Evolutionary conservation across 441 rosid genomes (phyloP).

Genomic region (Eutrema salsugineum): DNA sequence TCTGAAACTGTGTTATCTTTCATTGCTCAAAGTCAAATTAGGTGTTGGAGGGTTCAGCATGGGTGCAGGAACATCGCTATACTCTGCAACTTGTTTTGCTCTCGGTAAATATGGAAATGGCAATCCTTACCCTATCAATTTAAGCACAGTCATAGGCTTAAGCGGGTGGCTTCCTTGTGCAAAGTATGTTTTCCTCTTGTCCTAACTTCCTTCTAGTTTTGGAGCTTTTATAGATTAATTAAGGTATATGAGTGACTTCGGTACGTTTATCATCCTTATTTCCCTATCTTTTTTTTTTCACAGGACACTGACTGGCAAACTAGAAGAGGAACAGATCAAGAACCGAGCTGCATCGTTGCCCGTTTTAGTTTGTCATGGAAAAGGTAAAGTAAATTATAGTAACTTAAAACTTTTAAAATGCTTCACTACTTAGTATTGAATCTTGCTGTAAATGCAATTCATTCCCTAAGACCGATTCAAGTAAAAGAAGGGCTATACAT

Average conservation of each 20-base stretch:
- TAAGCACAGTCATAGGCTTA: slow-evolving; percentile 78
- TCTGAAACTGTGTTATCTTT: slow-evolving; percentile 16
- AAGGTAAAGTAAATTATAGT: slow-evolving; percentile 39
- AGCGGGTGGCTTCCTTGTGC: slow-evolving; percentile 99
- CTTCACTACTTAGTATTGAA: not conserved
- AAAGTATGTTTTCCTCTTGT: slow-evolving; percentile 49
- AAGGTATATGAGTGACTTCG: not conserved
- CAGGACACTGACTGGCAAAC: slow-evolving; percentile 63
- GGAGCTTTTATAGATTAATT: not conserved
- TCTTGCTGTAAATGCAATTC: not conserved
- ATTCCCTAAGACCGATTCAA: not conserved
- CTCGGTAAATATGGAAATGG: slow-evolving; percentile 69
- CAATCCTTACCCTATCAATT: slow-evolving; percentile 60
- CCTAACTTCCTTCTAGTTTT: not conserved
- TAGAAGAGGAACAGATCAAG: slow-evolving; percentile 50
- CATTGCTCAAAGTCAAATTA: slow-evolving; percentile 61
- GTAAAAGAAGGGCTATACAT: not conserved
- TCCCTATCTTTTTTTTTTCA: not conserved
- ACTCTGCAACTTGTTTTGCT: slow-evolving; percentile 77
- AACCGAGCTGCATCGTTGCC: slow-evolving; percentile 77
- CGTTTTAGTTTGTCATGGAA: slow-evolving; percentile 82
- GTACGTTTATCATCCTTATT: not conserved
- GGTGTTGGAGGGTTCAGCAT: slow-evolving; percentile 98
- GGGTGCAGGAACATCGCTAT: slow-evolving; percentile 91
- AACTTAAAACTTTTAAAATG: not conserved